A percentile compares a stretch with the other conserved stretches of the same genome.
Conservation (phyloP, 2,329 filamentous ascomycete species). For the Fusarium floridanum region DNA sequence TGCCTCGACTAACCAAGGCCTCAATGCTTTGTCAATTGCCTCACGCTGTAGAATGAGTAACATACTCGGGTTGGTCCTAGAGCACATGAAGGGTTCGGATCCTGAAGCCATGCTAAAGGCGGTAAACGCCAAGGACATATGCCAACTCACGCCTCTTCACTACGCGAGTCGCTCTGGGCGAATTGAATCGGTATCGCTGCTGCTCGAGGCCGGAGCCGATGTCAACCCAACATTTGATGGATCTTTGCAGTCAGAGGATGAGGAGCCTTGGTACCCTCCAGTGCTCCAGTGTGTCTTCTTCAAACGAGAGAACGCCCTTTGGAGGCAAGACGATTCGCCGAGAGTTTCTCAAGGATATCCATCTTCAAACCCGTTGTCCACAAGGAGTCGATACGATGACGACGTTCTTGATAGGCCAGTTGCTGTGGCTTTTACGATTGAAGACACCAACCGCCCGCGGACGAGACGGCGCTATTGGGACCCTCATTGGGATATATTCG, state of each 20-base stretch:
- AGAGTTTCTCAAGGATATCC: not conserved
- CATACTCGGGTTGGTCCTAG: slow-evolving; percentile 22
- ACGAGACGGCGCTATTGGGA: not conserved
- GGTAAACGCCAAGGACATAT: slow-evolving; percentile 24
- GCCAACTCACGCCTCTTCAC: slow-evolving; percentile 33
- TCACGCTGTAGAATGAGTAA: slow-evolving; percentile 31
- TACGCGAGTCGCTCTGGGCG: slow-evolving; percentile 32
- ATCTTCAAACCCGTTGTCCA: not conserved
- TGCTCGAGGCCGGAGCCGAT: slow-evolving; percentile 34
- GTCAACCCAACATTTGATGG: slow-evolving; percentile 4
- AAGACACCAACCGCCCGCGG: not conserved
- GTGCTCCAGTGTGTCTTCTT: slow-evolving; percentile 36
- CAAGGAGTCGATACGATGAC: not conserved
- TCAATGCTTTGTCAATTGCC: slow-evolving; percentile 37
- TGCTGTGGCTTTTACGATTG: slow-evolving; percentile 13
- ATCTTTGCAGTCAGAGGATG: not conserved
- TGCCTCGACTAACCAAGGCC: slow-evolving; percentile 17
- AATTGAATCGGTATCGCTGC: slow-evolving; percentile 24
- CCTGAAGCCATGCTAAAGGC: not conserved
- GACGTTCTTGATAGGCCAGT: not conserved
- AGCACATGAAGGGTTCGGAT: slow-evolving; percentile 18
- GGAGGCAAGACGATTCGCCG: slow-evolving; percentile 1
- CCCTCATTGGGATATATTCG: not conserved
- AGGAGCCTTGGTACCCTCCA: slow-evolving; percentile 34
- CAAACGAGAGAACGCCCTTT: slow-evolving; percentile 24